phyloP scores from a whole-genome alignment of 106 monocot species.

The Alisma plantagoaquatica region DNA sequence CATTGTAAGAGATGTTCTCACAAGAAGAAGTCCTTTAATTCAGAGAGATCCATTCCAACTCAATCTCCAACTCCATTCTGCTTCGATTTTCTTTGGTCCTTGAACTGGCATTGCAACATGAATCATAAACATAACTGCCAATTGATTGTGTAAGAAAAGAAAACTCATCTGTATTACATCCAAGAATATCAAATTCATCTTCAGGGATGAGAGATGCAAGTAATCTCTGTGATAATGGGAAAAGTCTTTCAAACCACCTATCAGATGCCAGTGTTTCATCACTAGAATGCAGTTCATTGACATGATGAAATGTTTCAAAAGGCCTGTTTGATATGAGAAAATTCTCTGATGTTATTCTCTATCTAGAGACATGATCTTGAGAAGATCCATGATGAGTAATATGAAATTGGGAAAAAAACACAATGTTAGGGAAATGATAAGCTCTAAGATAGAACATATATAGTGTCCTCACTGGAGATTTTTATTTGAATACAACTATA shows the following conservation, averaged over 20 bases:
- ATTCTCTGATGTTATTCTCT: no score
- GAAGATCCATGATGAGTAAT: slow-evolving; percentile 10
- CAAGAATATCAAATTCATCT: slow-evolving; percentile 38
- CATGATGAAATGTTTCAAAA: slow-evolving; percentile 5
- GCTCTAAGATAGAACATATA: no score
- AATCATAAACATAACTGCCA: slow-evolving; percentile 19
- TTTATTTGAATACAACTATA: no score
- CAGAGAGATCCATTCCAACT: slow-evolving; percentile 21
- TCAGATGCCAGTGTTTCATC: slow-evolving; percentile 30
- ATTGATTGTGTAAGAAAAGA: slow-evolving; percentile 18
- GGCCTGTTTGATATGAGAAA: slow-evolving; percentile 9
- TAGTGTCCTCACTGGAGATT: no score
- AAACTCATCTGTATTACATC: no score
- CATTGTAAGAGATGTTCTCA: slow-evolving; percentile 43
- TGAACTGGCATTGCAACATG: slow-evolving; percentile 15
- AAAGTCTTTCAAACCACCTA: slow-evolving; percentile 39
- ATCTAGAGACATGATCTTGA: slow-evolving; percentile 4
- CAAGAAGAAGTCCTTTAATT: slow-evolving; percentile 20
- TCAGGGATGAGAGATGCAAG: slow-evolving; percentile 76
- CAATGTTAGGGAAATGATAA: no score
- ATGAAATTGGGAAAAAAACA: slow-evolving; percentile 41
- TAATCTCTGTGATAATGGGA: slow-evolving; percentile 82
- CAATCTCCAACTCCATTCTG: slow-evolving; percentile 17
- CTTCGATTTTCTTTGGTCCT: slow-evolving; percentile 13
- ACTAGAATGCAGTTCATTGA: slow-evolving; percentile 9